Evolutionary conservation across 1,284 basidiomycete genomes (phyloP).

Genomic region (Cerrena zonata): DNA sequence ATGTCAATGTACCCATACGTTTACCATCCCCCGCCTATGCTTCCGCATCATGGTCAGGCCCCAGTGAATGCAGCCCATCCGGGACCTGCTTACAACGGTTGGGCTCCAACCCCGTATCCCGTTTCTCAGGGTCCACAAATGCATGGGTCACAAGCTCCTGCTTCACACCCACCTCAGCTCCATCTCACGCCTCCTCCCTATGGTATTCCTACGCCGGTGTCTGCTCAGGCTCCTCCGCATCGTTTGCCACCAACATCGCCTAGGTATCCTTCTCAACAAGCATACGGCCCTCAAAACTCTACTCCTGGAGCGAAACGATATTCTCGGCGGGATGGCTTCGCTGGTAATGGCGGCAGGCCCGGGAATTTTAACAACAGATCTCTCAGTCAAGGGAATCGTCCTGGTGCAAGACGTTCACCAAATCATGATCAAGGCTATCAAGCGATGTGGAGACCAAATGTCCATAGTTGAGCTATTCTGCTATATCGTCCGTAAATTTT

Average conservation of each 20-base stretch:
- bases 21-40: slow-evolving; percentile 7
- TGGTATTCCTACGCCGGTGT: background rate
- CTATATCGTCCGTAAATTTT: too few relatives aligned
- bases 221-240: background rate
- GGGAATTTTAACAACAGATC: background rate
- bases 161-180: background rate
- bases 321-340: too few relatives aligned
- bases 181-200: background rate
- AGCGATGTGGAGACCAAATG: too few relatives aligned
- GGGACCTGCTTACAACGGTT: background rate
- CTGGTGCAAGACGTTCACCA: background rate
- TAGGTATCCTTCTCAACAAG: too few relatives aligned
- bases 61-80: too few relatives aligned
- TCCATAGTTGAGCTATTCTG: too few relatives aligned
- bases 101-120: background rate
- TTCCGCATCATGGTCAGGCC: background rate
- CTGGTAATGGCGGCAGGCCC: background rate
- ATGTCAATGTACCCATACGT: slow-evolving; percentile 10
- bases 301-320: too few relatives aligned
- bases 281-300: too few relatives aligned
- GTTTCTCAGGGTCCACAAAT: background rate
- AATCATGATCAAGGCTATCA: background rate
- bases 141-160: background rate
- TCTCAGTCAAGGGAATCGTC: background rate
- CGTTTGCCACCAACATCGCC: background rate